phyloP scores from a whole-genome alignment of 202 grass and related monocot species.

The Brachypodium distachyon region DNA sequence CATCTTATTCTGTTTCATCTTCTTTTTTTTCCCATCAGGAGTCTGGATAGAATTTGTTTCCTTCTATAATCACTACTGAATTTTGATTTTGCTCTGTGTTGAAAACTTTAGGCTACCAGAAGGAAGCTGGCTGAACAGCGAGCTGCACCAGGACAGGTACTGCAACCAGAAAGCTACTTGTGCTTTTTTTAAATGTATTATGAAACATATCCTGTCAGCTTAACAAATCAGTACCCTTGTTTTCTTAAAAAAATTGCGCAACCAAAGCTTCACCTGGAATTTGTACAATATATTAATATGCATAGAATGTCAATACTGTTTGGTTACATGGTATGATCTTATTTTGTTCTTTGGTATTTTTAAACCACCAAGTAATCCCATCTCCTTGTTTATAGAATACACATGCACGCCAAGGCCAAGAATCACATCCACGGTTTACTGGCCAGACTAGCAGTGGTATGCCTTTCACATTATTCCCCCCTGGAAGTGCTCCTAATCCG shows the following conservation, averaged over 20 bases:
- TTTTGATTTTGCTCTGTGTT: not conserved
- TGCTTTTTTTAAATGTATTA: not conserved
- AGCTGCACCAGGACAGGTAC: constrained; percentile 42
- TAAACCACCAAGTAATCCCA: not conserved
- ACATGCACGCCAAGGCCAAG: constrained; percentile 17
- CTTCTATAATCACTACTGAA: not conserved
- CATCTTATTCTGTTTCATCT: not conserved
- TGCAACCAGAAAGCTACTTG: constrained; percentile 2
- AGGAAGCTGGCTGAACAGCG: constrained; percentile 39
- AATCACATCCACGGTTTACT: constrained; percentile 15
- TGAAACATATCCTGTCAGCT: not conserved
- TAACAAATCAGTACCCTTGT: not conserved
- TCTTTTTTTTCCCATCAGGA: not conserved
- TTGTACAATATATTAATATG: not conserved
- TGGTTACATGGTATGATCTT: not conserved
- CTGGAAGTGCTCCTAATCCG: constrained; percentile 24
- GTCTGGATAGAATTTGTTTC: not conserved
- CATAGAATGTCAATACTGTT: not conserved
- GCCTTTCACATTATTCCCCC: constrained; percentile 42
- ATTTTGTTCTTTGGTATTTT: not conserved
- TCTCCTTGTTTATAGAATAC: constrained; percentile 25
- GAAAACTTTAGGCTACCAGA: constrained; percentile 37
- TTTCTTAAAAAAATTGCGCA: not conserved
- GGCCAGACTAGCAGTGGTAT: constrained; percentile 14
- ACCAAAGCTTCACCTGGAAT: not conserved